These are phyloP conservation scores for Crithidia acanthocephali DNA, from an alignment of 208 protist species.

Conservation along the genomic window DNA sequence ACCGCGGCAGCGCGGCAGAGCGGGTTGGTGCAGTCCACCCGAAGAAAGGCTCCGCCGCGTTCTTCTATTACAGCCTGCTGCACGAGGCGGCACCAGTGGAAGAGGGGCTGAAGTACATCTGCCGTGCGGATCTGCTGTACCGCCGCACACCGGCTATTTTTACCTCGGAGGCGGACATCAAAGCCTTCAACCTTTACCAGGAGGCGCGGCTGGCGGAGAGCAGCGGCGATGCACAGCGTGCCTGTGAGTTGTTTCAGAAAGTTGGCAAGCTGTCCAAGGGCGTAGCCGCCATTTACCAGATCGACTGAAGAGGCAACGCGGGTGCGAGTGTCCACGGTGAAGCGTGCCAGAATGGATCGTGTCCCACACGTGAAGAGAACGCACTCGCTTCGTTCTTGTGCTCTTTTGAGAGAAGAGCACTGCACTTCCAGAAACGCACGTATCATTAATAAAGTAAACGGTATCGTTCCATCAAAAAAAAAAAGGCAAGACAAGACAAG, in stretches of 20 bases:
- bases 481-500: no score
- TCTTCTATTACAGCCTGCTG: slow-evolving; percentile 89
- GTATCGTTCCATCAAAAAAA: no score
- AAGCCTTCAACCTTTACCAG: slow-evolving; percentile 82
- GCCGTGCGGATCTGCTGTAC: slow-evolving; percentile 86
- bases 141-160: slow-evolving; percentile 77
- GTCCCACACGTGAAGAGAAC: no score
- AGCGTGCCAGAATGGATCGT: no score
- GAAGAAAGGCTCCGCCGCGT: slow-evolving; percentile 71
- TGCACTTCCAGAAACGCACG: no score
- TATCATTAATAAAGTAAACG: no score
- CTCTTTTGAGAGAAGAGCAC: no score
- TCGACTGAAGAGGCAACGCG: slow-evolving; percentile 38
- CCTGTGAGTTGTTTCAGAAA: slow-evolving; percentile 77
- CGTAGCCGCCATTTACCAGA: slow-evolving; percentile 80
- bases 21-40: slow-evolving; percentile 65
- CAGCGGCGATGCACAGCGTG: slow-evolving; percentile 63
- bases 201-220: slow-evolving; percentile 76
- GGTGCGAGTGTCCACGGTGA: no score
- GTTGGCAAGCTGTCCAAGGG: slow-evolving; percentile 74
- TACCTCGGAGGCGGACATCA: slow-evolving; percentile 51
- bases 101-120: slow-evolving; percentile 84
- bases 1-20: slow-evolving; percentile 47
- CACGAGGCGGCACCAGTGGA: slow-evolving; percentile 84
- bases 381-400: no score